Base-by-base conservation (phyloP, 2,329 filamentous ascomycete genomes). In the Cladophialophora chaetospira region DNA sequence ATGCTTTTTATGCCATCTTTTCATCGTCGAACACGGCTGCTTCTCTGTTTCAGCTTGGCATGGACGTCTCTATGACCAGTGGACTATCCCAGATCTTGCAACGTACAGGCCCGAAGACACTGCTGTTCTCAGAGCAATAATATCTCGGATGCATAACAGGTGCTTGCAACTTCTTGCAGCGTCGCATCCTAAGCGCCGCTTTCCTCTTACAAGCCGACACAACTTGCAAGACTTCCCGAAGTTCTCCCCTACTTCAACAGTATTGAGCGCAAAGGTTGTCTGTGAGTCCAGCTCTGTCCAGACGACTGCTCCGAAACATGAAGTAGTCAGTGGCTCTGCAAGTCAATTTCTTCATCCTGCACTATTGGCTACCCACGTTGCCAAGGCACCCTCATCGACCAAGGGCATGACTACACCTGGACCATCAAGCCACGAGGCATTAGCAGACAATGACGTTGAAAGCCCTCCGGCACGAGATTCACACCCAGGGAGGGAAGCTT, bases 1-100 rank as follows among this genome's bases (percentile, higher is more conserved):
- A n/a, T 66, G 64, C 58, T 66, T 63, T 57, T 52, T 66, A 5
- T 66, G 64, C 53, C 56, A 62, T 52, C 56, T 65, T 5, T 64
- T 64, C 50, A 57, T 66, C 40, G 56, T 35, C 21, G 36, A 46
- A 21, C 62, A 65, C 53, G 40, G 49, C 29, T 15, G 36, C 23
- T 63, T 58, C 29, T 23, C 40, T 6, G 55, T 60, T 15, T 51
- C 62, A 15, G 51, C 55, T 25, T 64, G 57, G 15, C 63, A 65
- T 57, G 63, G 64, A 17, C 51, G 63, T 28, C 44, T 66, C 13
- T 65, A 63, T 47, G 58, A 65, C 48, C 63, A 63, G 51, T 66
- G 64, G 64, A 66, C 61, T 42, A 61, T 63, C 40, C 61, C 61
- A 23, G 61, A 63, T 31, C 49, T 63, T n/a, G 43, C 43, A 4